Evolutionary conservation across 257 asterid genomes (phyloP).

Genomic region (Rubia yunnanensis): DNA sequence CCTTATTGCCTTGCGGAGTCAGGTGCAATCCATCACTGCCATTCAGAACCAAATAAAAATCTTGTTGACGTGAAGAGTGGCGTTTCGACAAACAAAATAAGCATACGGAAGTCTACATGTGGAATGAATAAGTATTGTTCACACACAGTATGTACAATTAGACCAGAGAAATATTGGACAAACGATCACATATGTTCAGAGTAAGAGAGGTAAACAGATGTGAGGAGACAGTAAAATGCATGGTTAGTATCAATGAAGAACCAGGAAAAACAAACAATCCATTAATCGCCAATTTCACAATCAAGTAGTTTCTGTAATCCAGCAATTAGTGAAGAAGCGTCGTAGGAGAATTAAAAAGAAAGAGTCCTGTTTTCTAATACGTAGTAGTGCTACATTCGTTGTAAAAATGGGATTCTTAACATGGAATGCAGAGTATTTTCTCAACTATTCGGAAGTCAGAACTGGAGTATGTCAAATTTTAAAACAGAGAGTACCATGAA

Average conservation of each 20-base stretch:
- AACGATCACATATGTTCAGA: not conserved
- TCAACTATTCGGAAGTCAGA: not conserved
- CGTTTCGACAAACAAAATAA: not conserved
- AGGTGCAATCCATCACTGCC: conserved; percentile 84
- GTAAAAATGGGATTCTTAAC: not conserved
- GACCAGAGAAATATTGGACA: not conserved
- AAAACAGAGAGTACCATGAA: not conserved
- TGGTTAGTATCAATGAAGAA: not conserved
- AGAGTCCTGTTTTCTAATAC: not conserved
- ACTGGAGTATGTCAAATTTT: not conserved
- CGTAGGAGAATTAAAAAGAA: not conserved
- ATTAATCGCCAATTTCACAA: not conserved
- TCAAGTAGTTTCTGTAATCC: not conserved
- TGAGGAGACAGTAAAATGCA: not conserved
- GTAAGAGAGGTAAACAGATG: not conserved
- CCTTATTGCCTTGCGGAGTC: conserved; percentile 35
- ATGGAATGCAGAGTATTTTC: not conserved
- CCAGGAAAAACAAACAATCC: not conserved
- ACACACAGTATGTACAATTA: not conserved
- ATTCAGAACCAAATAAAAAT: not conserved
- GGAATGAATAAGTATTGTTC: not conserved
- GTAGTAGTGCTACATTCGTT: not conserved
- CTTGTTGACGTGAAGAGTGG: not conserved
- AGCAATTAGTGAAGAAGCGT: not conserved
- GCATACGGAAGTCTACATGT: not conserved